These are phyloP conservation scores for Sarocladium kiliense DNA, from an alignment of 2,329 filamentous ascomycete genomes.

Conservation along the genomic window DNA sequence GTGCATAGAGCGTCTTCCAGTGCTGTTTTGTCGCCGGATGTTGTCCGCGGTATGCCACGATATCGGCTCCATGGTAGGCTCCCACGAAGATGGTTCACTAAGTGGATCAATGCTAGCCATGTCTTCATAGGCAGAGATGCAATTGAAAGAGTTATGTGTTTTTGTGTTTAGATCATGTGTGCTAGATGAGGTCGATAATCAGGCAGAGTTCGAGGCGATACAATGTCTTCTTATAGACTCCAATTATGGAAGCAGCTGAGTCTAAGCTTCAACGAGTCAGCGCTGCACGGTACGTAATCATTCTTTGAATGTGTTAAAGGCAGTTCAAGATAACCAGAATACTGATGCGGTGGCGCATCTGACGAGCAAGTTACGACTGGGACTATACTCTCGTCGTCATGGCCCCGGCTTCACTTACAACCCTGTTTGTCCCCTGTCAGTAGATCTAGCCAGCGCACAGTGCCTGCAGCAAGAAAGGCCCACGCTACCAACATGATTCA, in stretches of 20 bases:
- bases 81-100: background rate
- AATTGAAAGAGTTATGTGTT: too few relatives aligned
- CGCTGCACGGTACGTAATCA: background rate
- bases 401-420: background rate
- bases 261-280: background rate
- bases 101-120: background rate
- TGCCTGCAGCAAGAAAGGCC: background rate
- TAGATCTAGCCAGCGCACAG: background rate
- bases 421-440: conserved; percentile 1
- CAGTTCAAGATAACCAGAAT: background rate
- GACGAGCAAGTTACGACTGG: background rate
- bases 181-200: too few relatives aligned
- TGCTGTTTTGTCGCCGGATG: background rate
- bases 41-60: background rate
- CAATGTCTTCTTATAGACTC: background rate
- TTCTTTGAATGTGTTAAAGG: background rate
- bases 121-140: too few relatives aligned
- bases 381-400: background rate
- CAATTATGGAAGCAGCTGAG: background rate
- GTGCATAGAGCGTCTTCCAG: background rate
- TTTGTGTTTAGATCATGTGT: too few relatives aligned
- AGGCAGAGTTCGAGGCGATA: too few relatives aligned
- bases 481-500: background rate
- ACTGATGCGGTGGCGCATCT: background rate
- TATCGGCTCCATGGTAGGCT: background rate